Base-by-base conservation (phyloP, 2,329 filamentous ascomycete species). In the Cladosporium sp. region DNA sequence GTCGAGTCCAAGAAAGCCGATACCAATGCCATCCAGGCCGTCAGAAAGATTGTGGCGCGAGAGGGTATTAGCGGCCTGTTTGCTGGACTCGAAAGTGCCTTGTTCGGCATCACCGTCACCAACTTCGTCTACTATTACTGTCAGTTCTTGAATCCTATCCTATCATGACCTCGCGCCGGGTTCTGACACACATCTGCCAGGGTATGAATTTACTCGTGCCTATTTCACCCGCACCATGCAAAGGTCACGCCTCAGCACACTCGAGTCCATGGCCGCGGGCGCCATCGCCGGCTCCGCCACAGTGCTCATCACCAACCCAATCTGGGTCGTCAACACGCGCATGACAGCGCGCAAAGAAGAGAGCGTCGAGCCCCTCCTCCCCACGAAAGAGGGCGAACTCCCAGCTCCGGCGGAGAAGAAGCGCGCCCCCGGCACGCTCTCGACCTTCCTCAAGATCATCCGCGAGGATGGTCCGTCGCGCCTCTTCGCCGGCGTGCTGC, bases 121-220 rank as follows among this genome's bases (percentile, higher is more conserved):
- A 98, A 98, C 77, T 98, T 98, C 68, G 92, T 98, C 41, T 98
- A 98, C 78, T 98, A 98, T 75, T 98, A 97, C 78, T 98, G 88
- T 77, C 59, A 29, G 66, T 20, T 39, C 7, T n/a, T 4, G 15
- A 25, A n/a, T 8, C 12, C 33, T 13, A 29, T 12, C 3, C 13
- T 19, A 18, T 27, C 22, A 27, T 27, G 5, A 27, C 9, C 22
- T 9, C 4, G 5, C 22, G 4, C 4, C 22, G 9, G 22, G 5
- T 27, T 27, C 19, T 42, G 30, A 50, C 54, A 16, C 43, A 56
- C 32, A 13, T 8, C 13, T 3, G 20, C 20, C 39, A 78, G 75
- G 82, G 92, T 98, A 97, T 72, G 93, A 98, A 75, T 98, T 89
- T 88, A 93, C 90, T 55, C 84, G 91, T 52, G 79, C 85, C 43